These are phyloP conservation scores for Wolfiporia cocos DNA, from an alignment of 1,284 basidiomycete genomes.

Conservation along the genomic window DNA sequence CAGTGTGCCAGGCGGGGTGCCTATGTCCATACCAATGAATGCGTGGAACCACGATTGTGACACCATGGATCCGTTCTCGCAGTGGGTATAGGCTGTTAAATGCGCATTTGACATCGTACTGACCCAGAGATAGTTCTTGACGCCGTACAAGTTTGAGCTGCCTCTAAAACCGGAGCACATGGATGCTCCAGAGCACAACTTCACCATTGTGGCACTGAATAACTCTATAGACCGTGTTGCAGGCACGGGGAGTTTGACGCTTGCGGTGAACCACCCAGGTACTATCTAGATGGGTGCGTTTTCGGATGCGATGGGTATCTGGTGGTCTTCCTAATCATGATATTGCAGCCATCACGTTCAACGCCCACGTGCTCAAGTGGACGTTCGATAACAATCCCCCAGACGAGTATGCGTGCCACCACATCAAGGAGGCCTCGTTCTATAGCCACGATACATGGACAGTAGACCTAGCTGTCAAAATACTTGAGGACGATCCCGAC, in stretches of 20 bases:
- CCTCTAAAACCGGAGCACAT: no score
- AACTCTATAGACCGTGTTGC: no score
- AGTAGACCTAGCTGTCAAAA: slow-evolving; percentile 64
- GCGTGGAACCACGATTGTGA: no score
- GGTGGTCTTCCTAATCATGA: slow-evolving; percentile 5
- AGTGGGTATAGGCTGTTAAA: slow-evolving; percentile 32
- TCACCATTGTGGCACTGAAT: no score
- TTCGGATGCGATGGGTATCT: no score
- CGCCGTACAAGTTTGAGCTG: no score
- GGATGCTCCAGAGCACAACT: no score
- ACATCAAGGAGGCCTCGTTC: no score
- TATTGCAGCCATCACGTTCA: slow-evolving; percentile 76
- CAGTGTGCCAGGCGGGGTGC: slow-evolving; percentile 36
- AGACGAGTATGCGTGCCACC: no score
- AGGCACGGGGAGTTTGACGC: slow-evolving; percentile 68
- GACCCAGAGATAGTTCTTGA: no score
- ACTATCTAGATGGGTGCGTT: slow-evolving; percentile 82
- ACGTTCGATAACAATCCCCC: no score
- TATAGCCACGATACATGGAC: no score
- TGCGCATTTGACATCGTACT: neutral
- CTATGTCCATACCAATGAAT: slow-evolving; percentile 48
- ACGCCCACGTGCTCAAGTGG: slow-evolving; percentile 91
- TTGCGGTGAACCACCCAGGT: slow-evolving; percentile 77
- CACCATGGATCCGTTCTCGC: slow-evolving; percentile 82
- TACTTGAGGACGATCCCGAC: slow-evolving; percentile 25